Evolutionary conservation across 75 land plant species (phyloP).

Genomic region (Selaginella moellendorffii): DNA sequence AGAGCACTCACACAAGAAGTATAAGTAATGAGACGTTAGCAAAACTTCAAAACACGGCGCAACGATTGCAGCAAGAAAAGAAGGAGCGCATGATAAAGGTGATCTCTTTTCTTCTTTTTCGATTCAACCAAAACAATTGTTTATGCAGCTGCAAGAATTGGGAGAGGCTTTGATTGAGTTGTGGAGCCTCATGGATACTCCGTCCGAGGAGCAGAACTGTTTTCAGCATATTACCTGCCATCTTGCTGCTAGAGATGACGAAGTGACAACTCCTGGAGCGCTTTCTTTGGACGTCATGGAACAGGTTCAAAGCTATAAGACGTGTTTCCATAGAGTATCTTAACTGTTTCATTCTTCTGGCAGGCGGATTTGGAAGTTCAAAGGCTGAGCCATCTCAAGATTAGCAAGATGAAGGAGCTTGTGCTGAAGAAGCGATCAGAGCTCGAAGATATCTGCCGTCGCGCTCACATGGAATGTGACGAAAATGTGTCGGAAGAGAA

Average conservation of each 20-base stretch:
- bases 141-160: slow-evolving; percentile 73
- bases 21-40: slow-evolving; percentile 82
- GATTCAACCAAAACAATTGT: too few relatives aligned
- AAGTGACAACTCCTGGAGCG: slow-evolving; percentile 60
- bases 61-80: slow-evolving; percentile 58
- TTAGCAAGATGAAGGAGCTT: slow-evolving; percentile 4
- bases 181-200: slow-evolving; percentile 91
- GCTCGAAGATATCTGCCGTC: slow-evolving; percentile 1
- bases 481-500: not conserved
- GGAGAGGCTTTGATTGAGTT: slow-evolving; percentile 60
- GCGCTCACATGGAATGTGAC: slow-evolving; percentile 9
- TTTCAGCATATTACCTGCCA: slow-evolving; percentile 83
- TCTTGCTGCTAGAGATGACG: slow-evolving; percentile 55
- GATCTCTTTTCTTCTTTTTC: not conserved
- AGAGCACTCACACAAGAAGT: slow-evolving; percentile 53
- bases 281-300: slow-evolving; percentile 78
- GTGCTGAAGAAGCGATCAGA: not conserved
- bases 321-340: not conserved
- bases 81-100: slow-evolving; percentile 71
- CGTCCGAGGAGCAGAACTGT: slow-evolving; percentile 46
- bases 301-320: slow-evolving; percentile 34
- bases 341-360: not conserved
- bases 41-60: slow-evolving; percentile 49
- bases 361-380: slow-evolving; percentile 3
- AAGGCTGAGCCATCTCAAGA: not conserved